phyloP scores from a whole-genome alignment of 495 filamentous ascomycete genomes.

The Penicillium roqueforti region DNA sequence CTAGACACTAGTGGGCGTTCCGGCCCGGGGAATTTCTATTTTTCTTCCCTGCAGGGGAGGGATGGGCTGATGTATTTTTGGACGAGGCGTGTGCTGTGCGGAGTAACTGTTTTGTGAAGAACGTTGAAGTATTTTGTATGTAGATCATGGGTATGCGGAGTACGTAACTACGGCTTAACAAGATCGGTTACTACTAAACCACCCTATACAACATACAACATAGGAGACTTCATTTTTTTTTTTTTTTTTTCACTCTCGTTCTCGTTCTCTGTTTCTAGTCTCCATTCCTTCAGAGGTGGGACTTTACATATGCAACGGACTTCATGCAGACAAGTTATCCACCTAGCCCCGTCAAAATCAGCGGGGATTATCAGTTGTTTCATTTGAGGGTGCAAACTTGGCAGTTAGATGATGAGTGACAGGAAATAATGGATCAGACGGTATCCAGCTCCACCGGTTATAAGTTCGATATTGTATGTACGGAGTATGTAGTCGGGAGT shows the following conservation, averaged over 20 bases:
- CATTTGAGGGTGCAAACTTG: neutral
- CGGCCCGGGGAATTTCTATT: conserved; percentile 4
- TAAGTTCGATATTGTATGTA: neutral
- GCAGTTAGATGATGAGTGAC: neutral
- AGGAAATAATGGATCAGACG: too few relatives aligned
- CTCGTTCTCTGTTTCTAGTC: too few relatives aligned
- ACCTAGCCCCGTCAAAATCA: neutral
- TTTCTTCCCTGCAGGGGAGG: conserved; percentile 11
- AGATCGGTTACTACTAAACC: neutral
- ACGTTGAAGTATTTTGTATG: neutral
- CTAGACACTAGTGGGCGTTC: conserved; percentile 1
- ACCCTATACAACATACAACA: too few relatives aligned
- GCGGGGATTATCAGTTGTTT: neutral
- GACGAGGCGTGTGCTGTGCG: neutral
- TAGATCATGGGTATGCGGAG: neutral
- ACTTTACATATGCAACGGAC: neutral
- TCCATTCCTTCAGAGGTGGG: too few relatives aligned
- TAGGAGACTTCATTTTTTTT: neutral
- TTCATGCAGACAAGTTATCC: neutral
- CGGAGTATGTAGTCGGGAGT: neutral
- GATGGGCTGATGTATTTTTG: conserved; percentile 1
- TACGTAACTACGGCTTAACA: too few relatives aligned
- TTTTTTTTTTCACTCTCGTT: too few relatives aligned
- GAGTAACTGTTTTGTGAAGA: too few relatives aligned
- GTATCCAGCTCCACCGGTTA: neutral